Percentiles rank a stretch among this genome's conserved stretches.
Conservation (phyloP, 1,284 basidiomycete species). For the Volvariella volvacea region DNA sequence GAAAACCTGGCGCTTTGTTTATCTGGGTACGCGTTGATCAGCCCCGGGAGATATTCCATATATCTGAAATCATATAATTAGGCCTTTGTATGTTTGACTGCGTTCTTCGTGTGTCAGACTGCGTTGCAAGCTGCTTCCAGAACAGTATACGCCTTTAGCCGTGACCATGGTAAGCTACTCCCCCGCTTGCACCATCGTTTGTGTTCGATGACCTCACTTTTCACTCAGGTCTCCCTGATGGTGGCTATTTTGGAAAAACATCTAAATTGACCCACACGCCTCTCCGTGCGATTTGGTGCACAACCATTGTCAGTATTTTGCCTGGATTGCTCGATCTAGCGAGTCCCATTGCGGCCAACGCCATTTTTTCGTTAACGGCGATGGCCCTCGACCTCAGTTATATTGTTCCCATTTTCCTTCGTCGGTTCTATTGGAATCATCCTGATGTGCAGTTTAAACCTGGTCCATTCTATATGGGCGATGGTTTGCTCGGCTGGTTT, state of each 20-base stretch:
- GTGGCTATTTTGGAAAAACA: constrained; percentile 72
- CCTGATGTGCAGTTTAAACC: constrained; percentile 83
- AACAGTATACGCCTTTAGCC: constrained; percentile 86
- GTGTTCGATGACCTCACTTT: not conserved
- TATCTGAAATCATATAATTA: constrained; percentile 14
- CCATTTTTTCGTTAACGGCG: constrained; percentile 78
- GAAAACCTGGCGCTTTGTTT: constrained; percentile 62
- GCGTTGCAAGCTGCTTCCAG: constrained; percentile 83
- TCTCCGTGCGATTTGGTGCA: constrained; percentile 77
- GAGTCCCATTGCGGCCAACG: constrained; percentile 72
- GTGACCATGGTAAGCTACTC: constrained; percentile 55
- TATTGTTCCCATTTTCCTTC: constrained; percentile 67
- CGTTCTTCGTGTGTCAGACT: constrained; percentile 79
- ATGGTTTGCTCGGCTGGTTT: constrained; percentile 58
- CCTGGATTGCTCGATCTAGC: constrained; percentile 77
- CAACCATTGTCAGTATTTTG: constrained; percentile 61
- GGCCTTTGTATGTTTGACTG: constrained; percentile 73
- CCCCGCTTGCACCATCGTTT: not conserved
- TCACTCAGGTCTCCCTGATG: constrained; percentile 64
- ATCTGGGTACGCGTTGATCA: constrained; percentile 53
- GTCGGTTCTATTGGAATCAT: constrained; percentile 69
- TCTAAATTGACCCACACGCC: constrained; percentile 68
- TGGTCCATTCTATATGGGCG: constrained; percentile 85
- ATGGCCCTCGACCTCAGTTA: constrained; percentile 71
- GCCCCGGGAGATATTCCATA: constrained; percentile 8